phyloP scores from a whole-genome alignment of 495 filamentous ascomycete genomes.

The Podospora conica region DNA sequence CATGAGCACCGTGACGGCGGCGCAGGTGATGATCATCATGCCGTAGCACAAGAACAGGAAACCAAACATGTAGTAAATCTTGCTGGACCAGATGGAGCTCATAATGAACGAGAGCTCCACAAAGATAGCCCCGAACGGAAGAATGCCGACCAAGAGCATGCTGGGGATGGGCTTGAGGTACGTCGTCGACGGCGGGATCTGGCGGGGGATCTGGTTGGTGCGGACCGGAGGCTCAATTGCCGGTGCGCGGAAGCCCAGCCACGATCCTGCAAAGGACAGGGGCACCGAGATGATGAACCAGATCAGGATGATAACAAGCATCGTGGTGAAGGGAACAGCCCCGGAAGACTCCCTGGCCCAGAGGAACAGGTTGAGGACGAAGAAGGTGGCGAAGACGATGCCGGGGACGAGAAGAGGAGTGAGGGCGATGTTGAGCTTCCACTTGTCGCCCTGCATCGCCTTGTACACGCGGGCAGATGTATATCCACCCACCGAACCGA shows the following conservation, averaged over 20 bases:
- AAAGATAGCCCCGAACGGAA: conserved; percentile 94
- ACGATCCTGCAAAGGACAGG: conserved; percentile 81
- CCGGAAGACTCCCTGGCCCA: conserved; percentile 87
- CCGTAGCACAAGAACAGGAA: conserved; percentile 97
- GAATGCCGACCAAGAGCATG: conserved; percentile 80
- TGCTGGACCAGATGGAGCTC: conserved; percentile 93
- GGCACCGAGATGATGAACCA: conserved; percentile 97
- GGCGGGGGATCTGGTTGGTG: conserved; percentile 95
- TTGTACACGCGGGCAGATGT: conserved; percentile 87
- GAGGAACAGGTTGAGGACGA: conserved; percentile 91
- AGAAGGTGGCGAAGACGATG: conserved; percentile 83
- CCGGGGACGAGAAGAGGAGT: conserved; percentile 82
- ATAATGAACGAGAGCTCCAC: conserved; percentile 98
- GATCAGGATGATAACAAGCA: conserved; percentile 86
- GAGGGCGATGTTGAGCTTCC: conserved; percentile 87
- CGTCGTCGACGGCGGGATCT: conserved; percentile 76
- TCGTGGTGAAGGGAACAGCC: conserved; percentile 92
- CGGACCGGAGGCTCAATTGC: conserved; percentile 72
- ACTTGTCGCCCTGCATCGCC: conserved; percentile 79
- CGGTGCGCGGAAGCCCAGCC: conserved; percentile 73
- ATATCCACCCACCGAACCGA: conserved; percentile 91
- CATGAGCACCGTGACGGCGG: conserved; percentile 83
- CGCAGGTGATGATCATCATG: conserved; percentile 93
- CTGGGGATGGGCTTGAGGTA: conserved; percentile 82
- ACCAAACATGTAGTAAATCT: conserved; percentile 99